A percentile compares a stretch with the other conserved stretches of the same genome.
These are phyloP conservation scores for Barnettozyma botsteinii DNA, from an alignment of 805 yeast genomes.

Conservation along the genomic window DNA sequence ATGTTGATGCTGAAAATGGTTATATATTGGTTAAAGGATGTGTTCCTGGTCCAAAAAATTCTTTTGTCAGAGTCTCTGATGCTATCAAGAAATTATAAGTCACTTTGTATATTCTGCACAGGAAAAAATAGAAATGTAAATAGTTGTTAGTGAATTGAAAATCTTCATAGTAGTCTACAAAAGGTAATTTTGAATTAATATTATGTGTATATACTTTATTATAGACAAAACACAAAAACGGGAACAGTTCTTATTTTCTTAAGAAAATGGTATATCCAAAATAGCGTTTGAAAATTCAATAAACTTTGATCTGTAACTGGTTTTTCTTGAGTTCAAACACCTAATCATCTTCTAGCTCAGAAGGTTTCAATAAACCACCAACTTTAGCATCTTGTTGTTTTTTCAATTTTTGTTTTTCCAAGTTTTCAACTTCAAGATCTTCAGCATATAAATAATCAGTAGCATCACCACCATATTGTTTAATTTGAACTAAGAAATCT, in stretches of 20 bases:
- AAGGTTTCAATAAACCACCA: conserved; percentile 92
- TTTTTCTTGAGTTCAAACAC: too few relatives aligned
- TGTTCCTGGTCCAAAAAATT: conserved; percentile 83
- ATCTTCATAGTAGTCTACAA: too few relatives aligned
- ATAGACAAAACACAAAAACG: too few relatives aligned
- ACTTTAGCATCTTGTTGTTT: conserved; percentile 79
- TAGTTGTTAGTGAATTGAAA: too few relatives aligned
- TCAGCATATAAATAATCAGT: conserved; percentile 93
- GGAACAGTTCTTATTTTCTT: too few relatives aligned
- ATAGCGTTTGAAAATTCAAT: too few relatives aligned
- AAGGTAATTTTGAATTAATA: too few relatives aligned
- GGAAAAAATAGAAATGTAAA: conserved; percentile 1
- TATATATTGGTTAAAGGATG: conserved; percentile 81
- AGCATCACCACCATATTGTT: conserved; percentile 92
- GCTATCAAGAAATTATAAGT: conserved; percentile 46
- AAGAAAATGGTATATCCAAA: too few relatives aligned
- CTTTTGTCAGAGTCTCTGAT: conserved; percentile 64
- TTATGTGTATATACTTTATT: too few relatives aligned
- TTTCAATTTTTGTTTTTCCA: conserved; percentile 62
- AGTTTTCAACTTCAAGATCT: conserved; percentile 73
- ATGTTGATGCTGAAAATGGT: conserved; percentile 76
- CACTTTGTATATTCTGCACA: background rate
- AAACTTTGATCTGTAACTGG: too few relatives aligned
- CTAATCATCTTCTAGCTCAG: conserved; percentile 79
- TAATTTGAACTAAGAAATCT: conserved; percentile 94